Percentiles rank a stretch among this genome's conserved stretches.
Evolutionary conservation across 768 basidiomycete genomes (phyloP).

Genomic region (Terana coerulea): DNA sequence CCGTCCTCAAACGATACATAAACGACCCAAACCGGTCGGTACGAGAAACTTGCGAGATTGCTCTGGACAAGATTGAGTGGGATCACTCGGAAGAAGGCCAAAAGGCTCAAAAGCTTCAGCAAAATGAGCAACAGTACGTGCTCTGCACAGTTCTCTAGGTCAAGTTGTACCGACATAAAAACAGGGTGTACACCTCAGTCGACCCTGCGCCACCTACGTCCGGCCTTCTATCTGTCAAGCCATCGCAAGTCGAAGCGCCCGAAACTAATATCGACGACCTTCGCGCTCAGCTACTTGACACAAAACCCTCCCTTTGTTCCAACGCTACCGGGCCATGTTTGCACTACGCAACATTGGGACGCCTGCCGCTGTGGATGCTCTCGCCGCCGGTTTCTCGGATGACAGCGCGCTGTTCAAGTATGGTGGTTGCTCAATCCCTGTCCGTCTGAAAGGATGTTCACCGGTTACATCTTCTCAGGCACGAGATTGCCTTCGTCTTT

Average conservation of each 20-base stretch:
- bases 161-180: too few species aligned
- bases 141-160: not conserved
- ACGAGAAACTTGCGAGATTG: constrained; percentile 96
- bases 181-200: constrained; percentile 73
- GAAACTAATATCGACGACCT: constrained; percentile 49
- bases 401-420: constrained; percentile 92
- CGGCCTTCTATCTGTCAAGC: constrained; percentile 49
- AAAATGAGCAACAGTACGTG: constrained; percentile 2
- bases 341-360: constrained; percentile 92
- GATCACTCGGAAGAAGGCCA: constrained; percentile 75
- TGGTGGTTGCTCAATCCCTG: constrained; percentile 21
- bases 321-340: constrained; percentile 98
- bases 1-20: constrained; percentile 68
- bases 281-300: constrained; percentile 60
- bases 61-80: constrained; percentile 92
- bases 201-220: constrained; percentile 87
- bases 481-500: constrained; percentile 98
- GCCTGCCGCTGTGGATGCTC: constrained; percentile 79
- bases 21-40: constrained; percentile 70
- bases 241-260: constrained; percentile 48
- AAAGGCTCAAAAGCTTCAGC: constrained; percentile 30
- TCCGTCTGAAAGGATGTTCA: not conserved
- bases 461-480: constrained; percentile 43
- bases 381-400: constrained; percentile 88
- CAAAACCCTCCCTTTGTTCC: constrained; percentile 71